Evolutionary conservation across 192 early-diverging fungal species (phyloP).

Genomic region (Mortierella claussenii): DNA sequence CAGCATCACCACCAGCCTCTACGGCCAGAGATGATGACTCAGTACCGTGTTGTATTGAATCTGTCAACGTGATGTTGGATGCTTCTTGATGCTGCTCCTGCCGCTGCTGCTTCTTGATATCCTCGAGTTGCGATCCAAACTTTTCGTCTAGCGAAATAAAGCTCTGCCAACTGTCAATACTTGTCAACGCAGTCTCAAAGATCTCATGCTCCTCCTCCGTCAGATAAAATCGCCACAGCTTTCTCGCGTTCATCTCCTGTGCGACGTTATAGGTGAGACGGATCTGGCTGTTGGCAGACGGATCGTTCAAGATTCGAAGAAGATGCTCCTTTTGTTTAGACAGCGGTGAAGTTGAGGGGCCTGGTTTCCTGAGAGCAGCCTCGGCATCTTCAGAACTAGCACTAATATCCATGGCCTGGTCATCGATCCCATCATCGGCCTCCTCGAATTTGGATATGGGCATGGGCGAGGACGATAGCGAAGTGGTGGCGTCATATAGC

Average conservation of each 20-base stretch:
- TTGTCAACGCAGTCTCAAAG: slow-evolving; percentile 52
- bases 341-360: slow-evolving; percentile 5
- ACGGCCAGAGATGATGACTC: background rate
- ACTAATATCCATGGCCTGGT: background rate
- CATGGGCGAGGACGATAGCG: slow-evolving; percentile 30
- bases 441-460: slow-evolving; percentile 13
- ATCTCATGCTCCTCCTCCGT: slow-evolving; percentile 47
- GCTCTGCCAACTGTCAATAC: slow-evolving; percentile 45
- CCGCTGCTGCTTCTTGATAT: slow-evolving; percentile 11
- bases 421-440: background rate
- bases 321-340: slow-evolving; percentile 33
- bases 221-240: slow-evolving; percentile 52
- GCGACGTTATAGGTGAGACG: slow-evolving; percentile 44
- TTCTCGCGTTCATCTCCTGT: slow-evolving; percentile 44
- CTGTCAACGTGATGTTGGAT: too few species aligned
- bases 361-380: too few species aligned
- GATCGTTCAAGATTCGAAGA: slow-evolving; percentile 30
- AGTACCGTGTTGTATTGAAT: background rate
- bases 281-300: slow-evolving; percentile 27
- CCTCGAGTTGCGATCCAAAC: slow-evolving; percentile 16
- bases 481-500: background rate
- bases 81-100: background rate
- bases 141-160: slow-evolving; percentile 52
- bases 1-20: slow-evolving; percentile 6
- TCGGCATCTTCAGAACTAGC: too few species aligned